Conservation (phyloP, 495 filamentous ascomycete genomes). For the Copromyces sp. region DNA sequence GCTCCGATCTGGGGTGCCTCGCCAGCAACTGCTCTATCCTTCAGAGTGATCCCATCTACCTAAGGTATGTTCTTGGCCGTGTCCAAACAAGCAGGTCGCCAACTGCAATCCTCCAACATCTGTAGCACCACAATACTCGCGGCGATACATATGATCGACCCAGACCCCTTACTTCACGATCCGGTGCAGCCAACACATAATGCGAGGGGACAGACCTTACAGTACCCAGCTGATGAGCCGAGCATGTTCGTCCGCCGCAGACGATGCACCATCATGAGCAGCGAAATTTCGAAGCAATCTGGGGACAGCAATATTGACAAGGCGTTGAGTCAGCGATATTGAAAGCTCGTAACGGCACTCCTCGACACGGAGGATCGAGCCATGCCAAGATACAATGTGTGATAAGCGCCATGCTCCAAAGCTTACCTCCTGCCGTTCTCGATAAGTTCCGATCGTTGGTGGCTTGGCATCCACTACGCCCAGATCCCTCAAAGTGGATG, state of each 20-base stretch:
- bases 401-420: not conserved
- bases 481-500: not conserved
- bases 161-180: not conserved
- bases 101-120: not conserved
- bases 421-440: not conserved
- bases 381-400: not conserved
- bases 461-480: not conserved
- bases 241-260: not conserved
- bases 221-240: not conserved
- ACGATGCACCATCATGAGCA: not conserved
- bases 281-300: not conserved
- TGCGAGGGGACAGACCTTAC: not conserved
- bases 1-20: not conserved
- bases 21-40: not conserved
- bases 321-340: not conserved
- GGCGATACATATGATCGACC: not conserved
- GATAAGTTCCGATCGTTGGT: not conserved
- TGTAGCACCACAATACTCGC: not conserved
- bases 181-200: not conserved
- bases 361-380: not conserved
- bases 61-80: not conserved
- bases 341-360: not conserved
- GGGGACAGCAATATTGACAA: not conserved
- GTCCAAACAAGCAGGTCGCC: not conserved
- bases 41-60: not conserved